These are phyloP conservation scores for Exserohilum rostratum DNA, from an alignment of 2,329 filamentous ascomycete species.

Conservation along the genomic window DNA sequence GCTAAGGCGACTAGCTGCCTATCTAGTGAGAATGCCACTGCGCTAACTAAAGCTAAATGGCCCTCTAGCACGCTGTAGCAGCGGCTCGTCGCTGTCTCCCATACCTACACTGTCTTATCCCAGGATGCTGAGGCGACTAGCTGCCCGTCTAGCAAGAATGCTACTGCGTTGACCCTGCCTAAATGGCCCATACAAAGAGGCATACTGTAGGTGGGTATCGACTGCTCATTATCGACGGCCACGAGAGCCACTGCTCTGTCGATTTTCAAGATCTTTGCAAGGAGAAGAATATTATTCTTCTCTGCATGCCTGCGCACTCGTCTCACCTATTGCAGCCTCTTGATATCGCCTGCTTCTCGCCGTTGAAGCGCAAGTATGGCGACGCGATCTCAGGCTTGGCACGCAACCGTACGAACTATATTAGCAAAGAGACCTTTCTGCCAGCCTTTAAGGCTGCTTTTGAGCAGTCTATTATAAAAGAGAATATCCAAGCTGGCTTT, in stretches of 20 bases:
- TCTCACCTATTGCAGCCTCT: constrained; percentile 51
- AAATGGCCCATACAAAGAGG: background rate
- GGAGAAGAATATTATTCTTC: constrained; percentile 13
- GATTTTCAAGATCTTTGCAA: constrained; percentile 47
- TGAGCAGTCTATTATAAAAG: background rate
- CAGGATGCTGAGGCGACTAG: no score
- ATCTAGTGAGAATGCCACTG: no score
- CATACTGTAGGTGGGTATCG: background rate
- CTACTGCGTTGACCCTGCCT: background rate
- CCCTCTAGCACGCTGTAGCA: background rate
- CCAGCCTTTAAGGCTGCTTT: no score
- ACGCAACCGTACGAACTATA: background rate
- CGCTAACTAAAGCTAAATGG: background rate
- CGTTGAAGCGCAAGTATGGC: background rate
- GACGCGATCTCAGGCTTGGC: background rate
- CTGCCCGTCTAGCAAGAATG: no score
- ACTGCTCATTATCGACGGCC: constrained; percentile 49
- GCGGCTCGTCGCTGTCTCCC: no score
- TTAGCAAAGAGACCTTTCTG: background rate
- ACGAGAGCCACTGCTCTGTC: constrained; percentile 44
- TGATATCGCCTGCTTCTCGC: constrained; percentile 48
- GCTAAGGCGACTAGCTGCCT: background rate
- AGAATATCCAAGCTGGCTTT: background rate
- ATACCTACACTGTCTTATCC: no score
- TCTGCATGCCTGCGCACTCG: constrained; percentile 43